phyloP scores from a whole-genome alignment of 2,329 filamentous ascomycete species.

The Fusarium sp. region DNA sequence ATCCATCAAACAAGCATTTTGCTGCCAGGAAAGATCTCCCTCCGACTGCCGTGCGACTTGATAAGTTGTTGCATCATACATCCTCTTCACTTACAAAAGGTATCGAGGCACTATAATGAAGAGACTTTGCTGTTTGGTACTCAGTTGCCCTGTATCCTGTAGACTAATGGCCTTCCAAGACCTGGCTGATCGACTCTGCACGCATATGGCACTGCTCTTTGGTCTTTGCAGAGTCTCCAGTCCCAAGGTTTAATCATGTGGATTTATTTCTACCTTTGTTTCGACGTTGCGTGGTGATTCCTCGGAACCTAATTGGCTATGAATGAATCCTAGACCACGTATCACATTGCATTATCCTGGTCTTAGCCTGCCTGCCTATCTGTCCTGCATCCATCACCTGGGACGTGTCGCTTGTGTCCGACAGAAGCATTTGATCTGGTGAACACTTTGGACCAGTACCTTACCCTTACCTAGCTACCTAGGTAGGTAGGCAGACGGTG shows the following conservation, averaged over 20 bases:
- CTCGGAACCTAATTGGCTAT: constrained; percentile 4
- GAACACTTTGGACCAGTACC: neutral
- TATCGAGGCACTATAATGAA: neutral
- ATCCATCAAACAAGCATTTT: neutral
- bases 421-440: neutral
- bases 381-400: neutral
- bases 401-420: neutral
- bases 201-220: neutral
- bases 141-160: no score
- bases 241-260: constrained; percentile 12
- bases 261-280: neutral
- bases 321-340: neutral
- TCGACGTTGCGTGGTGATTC: constrained; percentile 4
- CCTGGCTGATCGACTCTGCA: neutral
- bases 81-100: neutral
- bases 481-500: neutral
- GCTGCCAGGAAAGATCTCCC: neutral
- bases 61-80: neutral
- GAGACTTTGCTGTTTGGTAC: neutral
- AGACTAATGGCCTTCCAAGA: neutral
- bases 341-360: neutral
- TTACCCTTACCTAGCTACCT: neutral
- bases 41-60: neutral
- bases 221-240: neutral
- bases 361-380: neutral